These are phyloP conservation scores for Trametes elegans DNA, from an alignment of 768 basidiomycete genomes.

Conservation along the genomic window DNA sequence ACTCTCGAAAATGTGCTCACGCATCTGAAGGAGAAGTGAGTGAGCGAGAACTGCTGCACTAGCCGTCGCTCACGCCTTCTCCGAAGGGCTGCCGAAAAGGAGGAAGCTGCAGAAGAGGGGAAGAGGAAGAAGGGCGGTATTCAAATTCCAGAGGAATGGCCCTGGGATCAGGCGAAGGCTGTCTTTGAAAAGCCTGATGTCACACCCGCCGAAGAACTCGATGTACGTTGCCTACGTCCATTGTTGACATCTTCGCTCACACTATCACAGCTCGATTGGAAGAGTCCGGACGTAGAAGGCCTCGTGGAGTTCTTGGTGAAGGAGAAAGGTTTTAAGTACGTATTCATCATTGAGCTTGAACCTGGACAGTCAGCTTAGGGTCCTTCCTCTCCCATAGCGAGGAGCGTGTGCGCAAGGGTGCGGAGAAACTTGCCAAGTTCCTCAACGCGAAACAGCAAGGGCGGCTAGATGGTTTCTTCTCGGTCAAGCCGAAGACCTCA, in stretches of 20 bases:
- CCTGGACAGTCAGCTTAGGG: background rate
- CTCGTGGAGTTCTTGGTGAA: conserved; percentile 89
- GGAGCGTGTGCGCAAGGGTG: conserved; percentile 93
- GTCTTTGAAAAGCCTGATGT: conserved; percentile 92
- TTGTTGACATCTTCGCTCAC: background rate
- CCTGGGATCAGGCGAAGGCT: conserved; percentile 92
- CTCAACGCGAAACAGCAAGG: conserved; percentile 93
- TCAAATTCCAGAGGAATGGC: conserved; percentile 91
- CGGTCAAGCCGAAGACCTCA: conserved; percentile 57
- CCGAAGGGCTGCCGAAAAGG: conserved; percentile 42
- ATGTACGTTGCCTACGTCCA: conserved; percentile 47
- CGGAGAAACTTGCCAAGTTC: conserved; percentile 87
- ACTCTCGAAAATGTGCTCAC: conserved; percentile 70
- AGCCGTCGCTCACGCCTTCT: background rate
- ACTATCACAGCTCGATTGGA: conserved; percentile 81
- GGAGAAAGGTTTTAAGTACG: conserved; percentile 97
- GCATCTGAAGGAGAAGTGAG: conserved; percentile 75
- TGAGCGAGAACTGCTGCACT: too few species aligned
- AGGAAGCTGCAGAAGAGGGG: conserved; percentile 41
- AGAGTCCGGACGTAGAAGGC: conserved; percentile 87
- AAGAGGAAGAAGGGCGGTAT: conserved; percentile 78
- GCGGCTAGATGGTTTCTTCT: conserved; percentile 93
- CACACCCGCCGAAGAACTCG: conserved; percentile 76
- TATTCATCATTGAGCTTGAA: conserved; percentile 10
- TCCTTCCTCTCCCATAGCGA: conserved; percentile 54